Base-by-base conservation (phyloP, 768 basidiomycete genomes). In the Pilatotrama ljubarskyi region DNA sequence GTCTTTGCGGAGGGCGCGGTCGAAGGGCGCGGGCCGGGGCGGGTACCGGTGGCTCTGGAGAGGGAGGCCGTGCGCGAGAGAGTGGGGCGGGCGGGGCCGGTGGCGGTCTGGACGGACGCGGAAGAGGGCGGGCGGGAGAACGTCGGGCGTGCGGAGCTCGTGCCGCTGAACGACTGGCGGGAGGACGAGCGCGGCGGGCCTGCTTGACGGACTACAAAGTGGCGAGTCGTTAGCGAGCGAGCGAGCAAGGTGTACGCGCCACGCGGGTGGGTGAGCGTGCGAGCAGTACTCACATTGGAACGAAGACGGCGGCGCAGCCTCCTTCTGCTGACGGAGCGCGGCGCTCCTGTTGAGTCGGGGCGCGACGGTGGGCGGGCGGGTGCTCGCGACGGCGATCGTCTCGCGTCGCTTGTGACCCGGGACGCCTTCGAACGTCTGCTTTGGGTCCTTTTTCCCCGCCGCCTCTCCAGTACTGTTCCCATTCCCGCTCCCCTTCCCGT, bases 351-450 rank as follows among this genome's bases (percentile, higher is more conserved):
- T 83, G 35, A 72, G 67, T 17, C 79, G 71, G 6, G 83, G 82
- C 5, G 69, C 60, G n/a, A 82, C 74, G 0, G 70, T 69, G 9
- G 82, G 82, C 10, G 76, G 64, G 50, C 68, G 70, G 10, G 76
- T 77, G 61, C 81, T 83, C 17, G 86, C 80, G 9, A 94, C 92
- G 6, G 83, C 72, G 62, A 94, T 86, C 14, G 82, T 83, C 69
- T 91, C 89, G 25, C 87, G 76, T 55, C 91, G 79, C 73, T 93
- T 93, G 68, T 94, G 91, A 0, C 91, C 91, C 5, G 92, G 91
- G 3, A 93, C 86, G 35, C 90, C 90, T 0, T 88, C 87, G 66
- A 93, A 94, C 0, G 80, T 83, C 32, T 72, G 71, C 71, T 79
- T 81, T 40, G 69, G 67, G 59, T 71, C 66, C 67, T 58, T 62